phyloP scores from a whole-genome alignment of 345 rosid species.

The Clausena lansium region DNA sequence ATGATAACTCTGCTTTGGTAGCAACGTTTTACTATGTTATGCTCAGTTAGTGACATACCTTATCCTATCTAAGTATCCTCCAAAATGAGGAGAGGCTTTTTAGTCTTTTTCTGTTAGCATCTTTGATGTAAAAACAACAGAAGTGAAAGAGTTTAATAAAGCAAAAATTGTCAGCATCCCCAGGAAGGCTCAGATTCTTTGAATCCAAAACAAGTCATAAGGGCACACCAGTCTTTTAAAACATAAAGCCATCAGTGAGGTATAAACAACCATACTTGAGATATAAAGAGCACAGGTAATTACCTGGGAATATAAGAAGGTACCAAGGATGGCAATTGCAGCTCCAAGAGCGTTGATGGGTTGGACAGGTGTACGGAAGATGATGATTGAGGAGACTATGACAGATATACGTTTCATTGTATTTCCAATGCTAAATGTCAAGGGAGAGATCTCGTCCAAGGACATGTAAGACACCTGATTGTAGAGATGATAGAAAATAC shows the following conservation, averaged over 20 bases:
- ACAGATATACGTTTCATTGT: constrained; percentile 98
- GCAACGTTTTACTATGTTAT: background rate
- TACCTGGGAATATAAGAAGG: constrained; percentile 99
- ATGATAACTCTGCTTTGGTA: background rate
- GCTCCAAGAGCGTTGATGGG: constrained; percentile 95
- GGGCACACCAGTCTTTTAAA: constrained; percentile 19
- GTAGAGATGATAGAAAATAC: constrained; percentile 96
- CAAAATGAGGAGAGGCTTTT: constrained; percentile 1
- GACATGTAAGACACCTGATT: constrained; percentile 99
- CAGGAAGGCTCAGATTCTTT: background rate
- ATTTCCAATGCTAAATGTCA: constrained; percentile 96
- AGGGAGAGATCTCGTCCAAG: constrained; percentile 88
- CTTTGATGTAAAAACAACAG: background rate
- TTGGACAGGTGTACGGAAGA: constrained; percentile 95
- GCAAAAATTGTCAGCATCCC: background rate
- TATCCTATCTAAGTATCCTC: background rate
- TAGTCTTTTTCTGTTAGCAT: background rate
- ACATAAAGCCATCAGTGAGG: background rate
- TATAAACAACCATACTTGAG: background rate
- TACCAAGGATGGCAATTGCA: constrained; percentile 92
- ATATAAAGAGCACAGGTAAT: background rate
- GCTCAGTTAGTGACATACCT: background rate
- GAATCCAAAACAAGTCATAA: background rate
- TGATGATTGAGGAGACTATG: constrained; percentile 93
- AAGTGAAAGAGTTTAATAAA: background rate